Evolutionary conservation across 2,329 filamentous ascomycete species (phyloP), one percentile per base, ranked within the genome.

Genomic region (Cryphonectria nitschkei): DNA sequence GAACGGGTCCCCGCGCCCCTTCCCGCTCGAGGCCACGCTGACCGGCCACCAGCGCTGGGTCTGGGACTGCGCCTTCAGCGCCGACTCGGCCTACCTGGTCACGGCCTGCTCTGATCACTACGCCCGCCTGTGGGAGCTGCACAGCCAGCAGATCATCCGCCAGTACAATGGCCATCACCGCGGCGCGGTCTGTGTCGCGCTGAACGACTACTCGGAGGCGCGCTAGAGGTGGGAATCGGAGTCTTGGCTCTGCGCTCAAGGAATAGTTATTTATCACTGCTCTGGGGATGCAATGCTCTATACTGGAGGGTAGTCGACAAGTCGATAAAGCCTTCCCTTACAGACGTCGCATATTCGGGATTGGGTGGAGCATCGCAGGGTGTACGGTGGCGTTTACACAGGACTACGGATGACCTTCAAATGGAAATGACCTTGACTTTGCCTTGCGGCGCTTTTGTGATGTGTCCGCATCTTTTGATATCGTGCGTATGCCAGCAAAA

Each of bases 101-200:
- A 98, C 95, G 0, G 94, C 95, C 6, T 97, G 94, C 79, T 95
- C 92, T 58, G 95, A 98, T 79, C 95, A 98, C 80, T 98, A 97
- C 79, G 95, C 95, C 2, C 87, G 95, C 26, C 83, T 98, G 70
- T 98, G 95, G 95, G 95, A 98, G 83, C 84, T 98, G 74, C 85
- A 87, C 74, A 94, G 91, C 75, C 94, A 97, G 80, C 91, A 91
- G 77, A 95, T 98, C 74, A 98, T 98, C 76, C 87, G 95, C 63
- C 95, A 98, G 83, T 98, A 98, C 80, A 97, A 97, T 79, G 95
- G 95, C 8, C 95, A 98, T 79, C 95, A 98, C 79, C 87, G 95
- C 50, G 95, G 95, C 60, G 93, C 94, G 4, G 94, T 97, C 0
- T 97, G 95, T 78, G 95, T 98, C 52, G 95, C 95, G 19, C 84